Base-by-base conservation (phyloP, 495 filamentous ascomycete genomes). In the Aspergillus leporis region DNA sequence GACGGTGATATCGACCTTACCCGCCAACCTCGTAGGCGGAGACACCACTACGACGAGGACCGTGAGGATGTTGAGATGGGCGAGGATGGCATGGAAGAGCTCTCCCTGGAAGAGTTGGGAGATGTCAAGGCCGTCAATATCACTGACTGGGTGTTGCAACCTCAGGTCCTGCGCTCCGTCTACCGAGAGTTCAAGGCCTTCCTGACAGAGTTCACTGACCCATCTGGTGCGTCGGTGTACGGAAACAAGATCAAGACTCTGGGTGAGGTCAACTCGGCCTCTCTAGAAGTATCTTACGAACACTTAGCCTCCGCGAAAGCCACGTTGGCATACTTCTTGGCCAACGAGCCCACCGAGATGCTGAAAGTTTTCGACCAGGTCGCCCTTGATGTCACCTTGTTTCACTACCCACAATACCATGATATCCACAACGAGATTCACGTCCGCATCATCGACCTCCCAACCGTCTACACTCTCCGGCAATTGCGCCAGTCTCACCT, bases 351-450 rank as follows among this genome's bases (percentile, higher is more conserved):
- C 0, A 85, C 90, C 45, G 93, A 96, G 70, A 87, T 97, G 59
- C 83, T 99, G 60, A 93, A 94, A 73, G 89, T 98, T 47, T 98
- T 99, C 66, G 95, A 99, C 66, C 88, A 96, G 59, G 94, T 96
- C 3, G 95, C 95, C 34, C 92, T 98, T 81, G 93, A 98, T 55
- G 92, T 93, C 30, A 93, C 92, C 0, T 82, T 98, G 13, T 87
- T 97, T 60, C 89, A 97, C 73, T 99, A 99, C 74, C 93, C 92
- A 0, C 91, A 97, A 71, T 99, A 98, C 71, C 90, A 96, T 69
- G 89, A 93, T 50, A 99, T 99, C 61, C 95, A 97, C 72, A 89
- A 91, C 49, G 94, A 99, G 73, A 97, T 99, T 61, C 95, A 99
- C 70, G 92, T 99, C 54, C 91, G 95, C 50, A 96, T 99, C 66